Base-by-base conservation (phyloP, 306 rosid species). In the Vachellia collinsii region DNA sequence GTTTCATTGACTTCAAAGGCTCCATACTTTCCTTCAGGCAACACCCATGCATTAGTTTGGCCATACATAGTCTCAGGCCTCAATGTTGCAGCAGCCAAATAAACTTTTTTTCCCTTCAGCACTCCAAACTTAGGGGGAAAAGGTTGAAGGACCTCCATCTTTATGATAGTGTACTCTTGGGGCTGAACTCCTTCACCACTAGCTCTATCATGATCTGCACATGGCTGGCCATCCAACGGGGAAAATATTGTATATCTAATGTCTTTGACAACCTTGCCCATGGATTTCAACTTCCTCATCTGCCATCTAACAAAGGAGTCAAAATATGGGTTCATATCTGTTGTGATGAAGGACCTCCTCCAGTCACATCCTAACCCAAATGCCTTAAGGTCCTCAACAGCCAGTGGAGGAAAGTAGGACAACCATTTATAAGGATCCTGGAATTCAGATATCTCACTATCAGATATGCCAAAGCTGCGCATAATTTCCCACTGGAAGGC, bases 11-110 rank as follows among this genome's bases (percentile, higher is more conserved):
- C 85, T 81, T 94, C 99, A 68, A 84, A 94, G 7, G 97, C 99
- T 42, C 99, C 99, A 74, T 94, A 94, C 46, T 89, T 87, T 42
- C 99, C 99, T 4, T 93, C 99, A 44, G 99, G 99, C 59, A 93
- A 84, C 46, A 93, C 97, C 99, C 99, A 94, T 25, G 97, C 97
- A 88, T 94, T 93, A 43, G 99, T 94, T 85, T 94, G 99, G 16
- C 99, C 99, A 66, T 94, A 94, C 99, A 94, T 93, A 3, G 99
- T 94, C 94, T 93, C 99, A 0, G 99, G 99, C 71, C 99, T 88
- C 86, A 94, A 83, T 0, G 99, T 94, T 8, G 98, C 98, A 67
- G 99, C 97, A 7, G 91, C 99, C 65, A 94, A 83, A 77, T 84
- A 94, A 73, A 94, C 94, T 48, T 88, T 91, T 74, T 69, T 91